These are phyloP conservation scores for Umbellularia californica DNA, from an alignment of 164 flowering plant genomes.

Conservation along the genomic window DNA sequence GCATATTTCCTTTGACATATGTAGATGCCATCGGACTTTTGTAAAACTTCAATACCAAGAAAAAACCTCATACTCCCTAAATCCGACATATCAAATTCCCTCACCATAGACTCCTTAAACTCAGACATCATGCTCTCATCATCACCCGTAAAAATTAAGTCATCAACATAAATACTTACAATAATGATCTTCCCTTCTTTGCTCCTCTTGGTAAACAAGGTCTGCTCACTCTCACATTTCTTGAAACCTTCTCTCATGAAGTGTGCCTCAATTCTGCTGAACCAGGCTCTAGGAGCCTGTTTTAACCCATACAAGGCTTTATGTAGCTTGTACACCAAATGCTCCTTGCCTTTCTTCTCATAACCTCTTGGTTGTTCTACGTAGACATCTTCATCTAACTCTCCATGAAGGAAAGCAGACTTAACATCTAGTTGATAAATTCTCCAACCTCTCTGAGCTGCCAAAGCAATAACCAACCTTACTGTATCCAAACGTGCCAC, in stretches of 20 bases:
- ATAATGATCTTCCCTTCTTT: neutral
- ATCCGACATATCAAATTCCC: too few relatives aligned
- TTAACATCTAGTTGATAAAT: too few relatives aligned
- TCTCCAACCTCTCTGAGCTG: too few relatives aligned
- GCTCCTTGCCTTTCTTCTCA: neutral
- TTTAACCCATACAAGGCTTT: too few relatives aligned
- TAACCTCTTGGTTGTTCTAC: too few relatives aligned
- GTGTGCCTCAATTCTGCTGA: slow-evolving; percentile 12
- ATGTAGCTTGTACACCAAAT: slow-evolving; percentile 9
- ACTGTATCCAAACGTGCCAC: too few relatives aligned
- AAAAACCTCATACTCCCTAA: slow-evolving; percentile 6
- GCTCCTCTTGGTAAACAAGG: slow-evolving; percentile 13
- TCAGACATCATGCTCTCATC: slow-evolving; percentile 8
- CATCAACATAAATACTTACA: slow-evolving; percentile 20
- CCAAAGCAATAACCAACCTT: too few relatives aligned
- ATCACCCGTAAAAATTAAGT: slow-evolving; percentile 9
- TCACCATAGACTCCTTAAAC: slow-evolving; percentile 15
- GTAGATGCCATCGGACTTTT: slow-evolving; percentile 19
- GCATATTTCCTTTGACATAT: slow-evolving; percentile 26
- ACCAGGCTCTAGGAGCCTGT: too few relatives aligned
- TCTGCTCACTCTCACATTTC: slow-evolving; percentile 12
- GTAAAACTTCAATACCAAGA: slow-evolving; percentile 22
- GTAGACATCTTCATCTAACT: too few relatives aligned
- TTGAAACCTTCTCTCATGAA: slow-evolving; percentile 13
- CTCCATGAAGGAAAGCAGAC: too few relatives aligned